Evolutionary conservation across 2,329 filamentous ascomycete species (phyloP).

Genomic region (Fusarium protoensiforme): DNA sequence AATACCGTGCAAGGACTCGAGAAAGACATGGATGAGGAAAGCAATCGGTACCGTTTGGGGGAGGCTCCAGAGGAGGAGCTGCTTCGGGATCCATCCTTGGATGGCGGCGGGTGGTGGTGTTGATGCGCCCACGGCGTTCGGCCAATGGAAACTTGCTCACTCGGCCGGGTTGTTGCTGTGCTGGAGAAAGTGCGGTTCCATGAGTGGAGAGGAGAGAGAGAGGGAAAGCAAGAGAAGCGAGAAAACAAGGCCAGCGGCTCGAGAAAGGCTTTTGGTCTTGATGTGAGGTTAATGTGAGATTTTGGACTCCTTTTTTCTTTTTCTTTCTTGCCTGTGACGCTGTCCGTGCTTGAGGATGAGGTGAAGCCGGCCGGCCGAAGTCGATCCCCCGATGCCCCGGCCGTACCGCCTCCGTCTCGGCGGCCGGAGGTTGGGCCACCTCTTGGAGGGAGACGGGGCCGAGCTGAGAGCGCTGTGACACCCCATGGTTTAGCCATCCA

Average conservation of each 20-base stretch:
- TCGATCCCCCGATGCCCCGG: constrained; percentile 19
- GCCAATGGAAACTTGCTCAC: constrained; percentile 62
- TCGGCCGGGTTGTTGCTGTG: constrained; percentile 36
- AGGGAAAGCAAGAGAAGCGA: constrained; percentile 11
- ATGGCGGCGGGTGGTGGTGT: constrained; percentile 36
- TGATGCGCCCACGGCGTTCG: constrained; percentile 32
- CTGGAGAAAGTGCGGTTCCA: constrained; percentile 35
- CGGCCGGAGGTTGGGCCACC: constrained; percentile 17
- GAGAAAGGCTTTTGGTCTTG: not conserved
- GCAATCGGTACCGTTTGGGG: constrained; percentile 5
- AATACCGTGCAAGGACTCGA: not conserved
- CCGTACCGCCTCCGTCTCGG: constrained; percentile 27
- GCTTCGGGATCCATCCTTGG: constrained; percentile 10
- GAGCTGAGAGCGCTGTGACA: constrained; percentile 15
- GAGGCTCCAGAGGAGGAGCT: constrained; percentile 19
- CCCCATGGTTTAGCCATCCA: not conserved
- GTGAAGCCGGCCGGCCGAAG: constrained; percentile 18
- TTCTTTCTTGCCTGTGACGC: not conserved
- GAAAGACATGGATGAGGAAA: constrained; percentile 10
- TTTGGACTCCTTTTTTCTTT: not conserved
- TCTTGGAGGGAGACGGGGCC: constrained; percentile 20
- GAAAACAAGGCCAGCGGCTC: constrained; percentile 8
- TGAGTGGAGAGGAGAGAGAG: constrained; percentile 9
- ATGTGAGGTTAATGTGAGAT: not conserved
- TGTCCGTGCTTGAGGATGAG: constrained; percentile 1